Conservation (phyloP, 805 yeast species). For the Cyberlindnera bimundalis region DNA sequence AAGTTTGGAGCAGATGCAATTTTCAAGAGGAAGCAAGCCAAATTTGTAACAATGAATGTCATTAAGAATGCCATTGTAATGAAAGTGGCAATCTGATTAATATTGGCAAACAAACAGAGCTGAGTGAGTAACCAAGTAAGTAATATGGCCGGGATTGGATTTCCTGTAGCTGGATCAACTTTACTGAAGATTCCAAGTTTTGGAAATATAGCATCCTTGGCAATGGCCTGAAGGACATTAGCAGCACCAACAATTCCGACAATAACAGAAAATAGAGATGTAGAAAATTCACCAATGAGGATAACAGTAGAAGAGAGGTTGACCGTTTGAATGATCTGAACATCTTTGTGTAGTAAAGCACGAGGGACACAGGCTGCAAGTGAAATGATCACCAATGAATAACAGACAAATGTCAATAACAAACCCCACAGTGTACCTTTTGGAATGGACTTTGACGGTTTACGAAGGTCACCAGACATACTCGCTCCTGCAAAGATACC, state of each 20-base stretch:
- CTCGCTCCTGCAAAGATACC: conserved; percentile 99
- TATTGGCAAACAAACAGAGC: conserved; percentile 79
- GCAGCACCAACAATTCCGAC: conserved; percentile 98
- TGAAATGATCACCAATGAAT: conserved; percentile 74
- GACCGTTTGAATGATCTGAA: conserved; percentile 81
- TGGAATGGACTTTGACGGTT: conserved; percentile 89
- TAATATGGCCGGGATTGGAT: conserved; percentile 63
- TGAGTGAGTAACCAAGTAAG: conserved; percentile 84
- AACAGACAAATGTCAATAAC: conserved; percentile 69
- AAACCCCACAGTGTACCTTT: conserved; percentile 90
- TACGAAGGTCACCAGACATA: conserved; percentile 90
- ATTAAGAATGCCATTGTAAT: conserved; percentile 96
- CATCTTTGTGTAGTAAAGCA: conserved; percentile 68
- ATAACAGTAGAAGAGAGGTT: conserved; percentile 66
- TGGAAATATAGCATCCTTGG: conserved; percentile 86
- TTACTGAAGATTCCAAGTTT: conserved; percentile 60
- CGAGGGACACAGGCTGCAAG: conserved; percentile 83
- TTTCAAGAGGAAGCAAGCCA: conserved; percentile 87
- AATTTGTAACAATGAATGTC: conserved; percentile 92
- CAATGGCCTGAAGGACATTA: conserved; percentile 83
- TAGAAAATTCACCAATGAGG: conserved; percentile 85
- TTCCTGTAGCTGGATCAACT: conserved; percentile 43
- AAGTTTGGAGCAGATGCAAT: conserved; percentile 97
- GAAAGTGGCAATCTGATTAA: conserved; percentile 90
- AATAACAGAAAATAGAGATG: conserved; percentile 87